Percentiles rank a stretch among this genome's conserved stretches.
These are phyloP conservation scores for Teunomyces lycoperdinae DNA, from an alignment of 805 yeast species.

Conservation along the genomic window DNA sequence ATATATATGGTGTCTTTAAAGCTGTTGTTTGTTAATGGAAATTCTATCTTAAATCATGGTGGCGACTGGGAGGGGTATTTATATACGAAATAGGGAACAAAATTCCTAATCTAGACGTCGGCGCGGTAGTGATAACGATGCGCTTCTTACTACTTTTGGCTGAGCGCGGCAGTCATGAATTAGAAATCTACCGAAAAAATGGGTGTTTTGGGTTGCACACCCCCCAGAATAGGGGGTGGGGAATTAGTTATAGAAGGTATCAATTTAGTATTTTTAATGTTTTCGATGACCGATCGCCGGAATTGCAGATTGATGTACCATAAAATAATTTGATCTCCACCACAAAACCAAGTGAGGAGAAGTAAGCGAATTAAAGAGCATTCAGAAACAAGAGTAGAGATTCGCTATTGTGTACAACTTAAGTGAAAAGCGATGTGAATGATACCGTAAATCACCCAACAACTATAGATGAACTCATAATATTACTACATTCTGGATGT, in stretches of 20 bases:
- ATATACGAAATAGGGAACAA: neutral
- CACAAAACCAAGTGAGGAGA: neutral
- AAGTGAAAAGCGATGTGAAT: too few relatives aligned
- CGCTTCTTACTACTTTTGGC: neutral
- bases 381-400: too few relatives aligned
- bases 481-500: too few relatives aligned
- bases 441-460: too few relatives aligned
- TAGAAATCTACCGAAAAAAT: neutral
- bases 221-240: too few relatives aligned
- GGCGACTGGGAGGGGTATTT: neutral
- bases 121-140: slow-evolving; percentile 1
- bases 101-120: neutral
- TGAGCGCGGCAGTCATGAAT: neutral
- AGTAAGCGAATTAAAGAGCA: neutral
- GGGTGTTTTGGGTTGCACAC: too few relatives aligned
- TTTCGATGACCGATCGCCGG: neutral
- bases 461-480: too few relatives aligned
- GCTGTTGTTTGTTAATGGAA: neutral
- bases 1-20: neutral
- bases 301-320: neutral
- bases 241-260: too few relatives aligned
- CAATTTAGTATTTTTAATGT: too few relatives aligned
- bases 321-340: neutral
- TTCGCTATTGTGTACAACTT: too few relatives aligned
- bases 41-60: neutral